phyloP scores from a whole-genome alignment of 192 early-diverging fungal species.

The Gryganskiella cystojenkinii region DNA sequence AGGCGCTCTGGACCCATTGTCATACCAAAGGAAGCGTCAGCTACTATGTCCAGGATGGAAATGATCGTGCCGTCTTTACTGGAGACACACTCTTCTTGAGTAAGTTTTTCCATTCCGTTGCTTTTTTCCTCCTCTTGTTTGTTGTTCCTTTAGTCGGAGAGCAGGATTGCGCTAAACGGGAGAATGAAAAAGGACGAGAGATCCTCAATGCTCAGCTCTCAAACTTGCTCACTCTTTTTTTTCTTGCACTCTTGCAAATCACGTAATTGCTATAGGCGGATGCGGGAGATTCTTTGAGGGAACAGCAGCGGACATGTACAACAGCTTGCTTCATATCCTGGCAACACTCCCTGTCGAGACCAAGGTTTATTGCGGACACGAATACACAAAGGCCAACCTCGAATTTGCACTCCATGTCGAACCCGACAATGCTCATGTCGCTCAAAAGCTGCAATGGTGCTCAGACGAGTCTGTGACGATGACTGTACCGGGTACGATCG shows the following conservation, averaged over 20 bases:
- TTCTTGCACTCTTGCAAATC: no score
- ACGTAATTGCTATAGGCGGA: slow-evolving; percentile 68
- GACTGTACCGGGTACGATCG: slow-evolving; percentile 92
- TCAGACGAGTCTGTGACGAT: slow-evolving; percentile 51
- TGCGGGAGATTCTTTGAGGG: slow-evolving; percentile 98
- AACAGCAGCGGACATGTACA: slow-evolving; percentile 84
- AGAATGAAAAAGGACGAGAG: background rate
- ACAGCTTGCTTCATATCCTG: slow-evolving; percentile 75
- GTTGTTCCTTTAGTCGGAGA: background rate
- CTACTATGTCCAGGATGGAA: slow-evolving; percentile 79
- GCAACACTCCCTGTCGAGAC: slow-evolving; percentile 81
- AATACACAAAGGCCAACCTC: slow-evolving; percentile 85
- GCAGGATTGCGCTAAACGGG: background rate
- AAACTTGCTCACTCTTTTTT: no score
- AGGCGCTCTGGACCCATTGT: slow-evolving; percentile 81
- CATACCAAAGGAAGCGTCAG: slow-evolving; percentile 91
- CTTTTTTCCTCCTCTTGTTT: background rate
- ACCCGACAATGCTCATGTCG: slow-evolving; percentile 76
- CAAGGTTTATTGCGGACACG: slow-evolving; percentile 92
- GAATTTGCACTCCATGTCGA: slow-evolving; percentile 85
- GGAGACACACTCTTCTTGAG: slow-evolving; percentile 88
- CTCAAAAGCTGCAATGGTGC: slow-evolving; percentile 73
- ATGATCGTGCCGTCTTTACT: slow-evolving; percentile 85
- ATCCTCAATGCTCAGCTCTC: background rate
- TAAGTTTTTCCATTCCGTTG: slow-evolving; percentile 19